Evolutionary conservation across 495 filamentous ascomycete genomes (phyloP).

Genomic region (Aspergillus conjunctus): DNA sequence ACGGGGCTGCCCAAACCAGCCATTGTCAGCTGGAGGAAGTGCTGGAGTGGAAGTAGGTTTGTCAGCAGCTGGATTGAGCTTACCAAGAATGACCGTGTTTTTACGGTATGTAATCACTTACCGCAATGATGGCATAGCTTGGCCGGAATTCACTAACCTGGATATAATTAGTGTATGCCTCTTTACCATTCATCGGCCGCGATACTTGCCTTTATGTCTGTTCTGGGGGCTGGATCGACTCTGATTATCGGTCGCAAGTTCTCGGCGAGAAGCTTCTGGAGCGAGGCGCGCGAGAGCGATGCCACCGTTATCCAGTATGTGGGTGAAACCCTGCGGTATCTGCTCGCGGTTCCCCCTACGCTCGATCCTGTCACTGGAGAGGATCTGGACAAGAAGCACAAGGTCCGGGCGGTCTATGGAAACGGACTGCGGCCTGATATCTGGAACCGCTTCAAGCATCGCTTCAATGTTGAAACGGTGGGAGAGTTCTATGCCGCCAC

Average conservation of each 20-base stretch:
- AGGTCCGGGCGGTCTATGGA: conserved; percentile 79
- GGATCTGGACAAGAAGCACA: conserved; percentile 75
- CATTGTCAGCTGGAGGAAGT: conserved; percentile 78
- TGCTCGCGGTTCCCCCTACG: conserved; percentile 70
- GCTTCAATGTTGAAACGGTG: conserved; percentile 79
- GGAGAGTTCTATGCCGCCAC: conserved; percentile 91
- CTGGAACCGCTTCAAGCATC: conserved; percentile 84
- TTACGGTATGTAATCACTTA: conserved; percentile 61
- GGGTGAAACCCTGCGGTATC: conserved; percentile 90
- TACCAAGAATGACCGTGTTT: conserved; percentile 66
- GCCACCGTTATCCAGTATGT: conserved; percentile 93
- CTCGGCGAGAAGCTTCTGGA: conserved; percentile 80
- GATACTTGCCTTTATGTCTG: conserved; percentile 66
- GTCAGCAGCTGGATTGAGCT: conserved; percentile 59
- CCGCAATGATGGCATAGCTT: background rate
- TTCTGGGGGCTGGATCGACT: conserved; percentile 62
- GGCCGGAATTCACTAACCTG: conserved; percentile 9
- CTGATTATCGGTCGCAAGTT: conserved; percentile 79
- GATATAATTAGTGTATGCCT: conserved; percentile 71
- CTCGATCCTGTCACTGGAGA: conserved; percentile 65
- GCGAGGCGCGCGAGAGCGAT: conserved; percentile 68
- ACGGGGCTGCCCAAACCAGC: conserved; percentile 92
- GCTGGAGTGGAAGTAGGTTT: conserved; percentile 54
- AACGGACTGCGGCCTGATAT: conserved; percentile 93
- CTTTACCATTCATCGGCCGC: conserved; percentile 88